Conservation (phyloP, 2,329 filamentous ascomycete species). For the Dothideomycetes sp. region DNA sequence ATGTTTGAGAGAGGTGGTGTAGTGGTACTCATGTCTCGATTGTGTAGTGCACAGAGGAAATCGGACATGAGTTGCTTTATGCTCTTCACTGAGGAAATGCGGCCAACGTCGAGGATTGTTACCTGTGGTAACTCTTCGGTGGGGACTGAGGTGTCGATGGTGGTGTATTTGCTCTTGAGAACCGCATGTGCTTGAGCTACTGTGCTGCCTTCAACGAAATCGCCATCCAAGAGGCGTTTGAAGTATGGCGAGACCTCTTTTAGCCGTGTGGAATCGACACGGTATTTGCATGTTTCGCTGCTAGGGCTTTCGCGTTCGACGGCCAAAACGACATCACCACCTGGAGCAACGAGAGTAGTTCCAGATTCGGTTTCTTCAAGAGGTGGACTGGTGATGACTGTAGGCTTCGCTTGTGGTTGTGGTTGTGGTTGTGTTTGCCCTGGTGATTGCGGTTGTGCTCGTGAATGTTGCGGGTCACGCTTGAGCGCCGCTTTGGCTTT, state of each 20-base stretch:
- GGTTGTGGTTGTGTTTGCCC: too few species aligned
- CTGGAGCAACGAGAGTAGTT: conserved; percentile 41
- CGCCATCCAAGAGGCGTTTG: conserved; percentile 53
- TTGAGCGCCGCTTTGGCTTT: conserved; percentile 2
- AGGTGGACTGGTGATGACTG: background rate
- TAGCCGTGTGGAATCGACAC: conserved; percentile 50
- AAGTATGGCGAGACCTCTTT: conserved; percentile 61
- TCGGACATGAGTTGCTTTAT: conserved; percentile 48
- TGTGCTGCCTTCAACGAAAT: conserved; percentile 53
- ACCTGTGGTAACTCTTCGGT: conserved; percentile 52
- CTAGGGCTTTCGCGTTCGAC: conserved; percentile 55
- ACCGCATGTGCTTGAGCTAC: conserved; percentile 44
- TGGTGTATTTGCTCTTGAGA: conserved; percentile 39
- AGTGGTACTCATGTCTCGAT: conserved; percentile 35
- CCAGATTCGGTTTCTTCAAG: conserved; percentile 9
- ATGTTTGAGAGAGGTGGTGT: conserved; percentile 50
- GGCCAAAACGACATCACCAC: conserved; percentile 58
- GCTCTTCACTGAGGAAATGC: conserved; percentile 55
- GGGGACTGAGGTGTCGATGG: conserved; percentile 40
- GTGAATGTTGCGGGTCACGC: conserved; percentile 1
- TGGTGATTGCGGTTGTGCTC: background rate
- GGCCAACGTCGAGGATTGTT: conserved; percentile 57
- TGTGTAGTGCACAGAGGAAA: conserved; percentile 58
- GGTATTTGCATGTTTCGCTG: conserved; percentile 46
- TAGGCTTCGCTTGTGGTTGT: too few species aligned